Evolutionary conservation across 768 basidiomycete genomes (phyloP), one percentile per base, ranked within the genome.

Genomic region (Termitomyces sp.): DNA sequence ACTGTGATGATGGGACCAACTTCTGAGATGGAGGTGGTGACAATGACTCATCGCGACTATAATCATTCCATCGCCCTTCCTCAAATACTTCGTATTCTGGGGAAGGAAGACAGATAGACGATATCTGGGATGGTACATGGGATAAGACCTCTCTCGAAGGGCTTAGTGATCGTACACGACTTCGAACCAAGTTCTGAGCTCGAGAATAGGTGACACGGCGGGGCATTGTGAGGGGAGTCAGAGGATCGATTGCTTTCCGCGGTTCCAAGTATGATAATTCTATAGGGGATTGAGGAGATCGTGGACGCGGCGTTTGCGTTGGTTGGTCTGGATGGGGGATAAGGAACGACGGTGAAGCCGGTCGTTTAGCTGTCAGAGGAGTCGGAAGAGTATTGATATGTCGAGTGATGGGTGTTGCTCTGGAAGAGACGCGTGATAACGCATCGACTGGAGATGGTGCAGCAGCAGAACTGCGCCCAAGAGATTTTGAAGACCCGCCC

Each of bases 1-100:
- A 69, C 57, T 74, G 75, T 23, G 74, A 77, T 5, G 73, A 75
- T 19, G 71, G 74, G n/a, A 74, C 58, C 42, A 55, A 32, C 0
- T 51, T 56, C 43, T 61, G 58, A 28, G 59, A 59, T 25, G 19
- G 45, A 28, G 14, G 25, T 7, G 43, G 46, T 27, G 34, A 57
- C 45, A 12, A 43, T 7, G 46, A 55, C 42, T 34, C n/a, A 10
- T 54, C 44, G 41, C 53, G 30, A 10, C 28, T 19, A 16, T 44
- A 17, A 55, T 43, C 39, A 34, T 55, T 47, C 21, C 4, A 23
- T 11, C 58, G 48, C 2, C 47, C 28, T 41, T 55, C 50, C 30
- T 28, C 17, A 27, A 32, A 17, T n/a, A 35, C 42, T n/a, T 43
- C 30, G 21, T 52, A 30, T 6, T 41, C 51, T n/a, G 43, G 34